Evolutionary conservation across 164 flowering plant genomes (phyloP).

Genomic region (Vitis vinifera): ASM3070453v1 NC_081806.1:4555501-4556000

Average conservation of each 20-base stretch:
- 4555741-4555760: constrained; percentile 13
- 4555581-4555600: constrained; percentile 20
- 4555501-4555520: constrained; percentile 16
- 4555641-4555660: no score
- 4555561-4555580: constrained; percentile 15
- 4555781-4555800: constrained; percentile 19
- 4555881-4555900: constrained; percentile 14
- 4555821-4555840: constrained; percentile 16
- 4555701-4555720: constrained; percentile 19
- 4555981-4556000: no score
- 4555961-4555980: no score
- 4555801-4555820: constrained; percentile 13
- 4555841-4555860: constrained; percentile 17
- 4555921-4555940: constrained; percentile 14
- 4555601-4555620: constrained; percentile 15
- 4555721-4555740: constrained; percentile 9
- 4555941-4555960: background rate
- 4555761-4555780: constrained; percentile 19
- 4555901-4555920: constrained; percentile 8
- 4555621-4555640: constrained; percentile 4
- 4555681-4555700: constrained; percentile 18
- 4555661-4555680: constrained; percentile 5
- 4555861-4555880: constrained; percentile 20
- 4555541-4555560: constrained; percentile 16
- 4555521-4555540: constrained; percentile 10